Base-by-base conservation (phyloP, 306 rosid genomes). In the Gynostemma pentaphyllum region DNA sequence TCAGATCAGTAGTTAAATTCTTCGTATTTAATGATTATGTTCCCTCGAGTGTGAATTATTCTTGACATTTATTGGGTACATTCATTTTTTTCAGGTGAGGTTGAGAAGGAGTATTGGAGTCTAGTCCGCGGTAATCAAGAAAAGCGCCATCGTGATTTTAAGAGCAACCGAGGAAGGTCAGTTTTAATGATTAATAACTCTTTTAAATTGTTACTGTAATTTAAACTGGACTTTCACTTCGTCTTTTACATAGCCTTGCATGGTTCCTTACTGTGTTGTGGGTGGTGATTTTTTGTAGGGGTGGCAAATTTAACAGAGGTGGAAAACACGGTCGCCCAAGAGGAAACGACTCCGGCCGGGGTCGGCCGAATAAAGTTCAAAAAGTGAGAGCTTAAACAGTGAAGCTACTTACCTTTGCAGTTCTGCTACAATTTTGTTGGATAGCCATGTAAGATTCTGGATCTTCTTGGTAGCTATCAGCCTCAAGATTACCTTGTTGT, bases 31-130 rank as follows among this genome's bases (percentile, higher is more conserved):
- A 48, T 48, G 53, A 7, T 14, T 15, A 0, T 1, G 36, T 13
- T 13, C 37, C 21, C 9, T 24, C 13, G 19, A 12, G 21, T 47
- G 29, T 4, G 27, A 47, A 18, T 21, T 49, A 6, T 22, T 23
- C 47, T 9, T 21, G 21, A 4, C 62, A 51, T 29, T n/a, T 19
- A 9, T 56, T 18, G 64, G 45, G 9, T 49, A 18, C 22, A 18
- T 6, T 55, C 27, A 30, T 40, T 15, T 75, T 64, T 72, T 28
- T 44, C 72, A 90, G 97, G 97, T 42, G 94, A 87, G 64, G 88
- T 85, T 6, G 97, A 90, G 72, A 90, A 54, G 70, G 94, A 85
- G 71, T 90, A 90, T 76, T 90, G 97, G 97, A 68, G 62, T 60
- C 73, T 67, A 4, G 85, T 87, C 75, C 90, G 94, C 4, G 80